These are phyloP conservation scores for Podaxis sp. DNA, from an alignment of 768 basidiomycete species.

Conservation along the genomic window DNA sequence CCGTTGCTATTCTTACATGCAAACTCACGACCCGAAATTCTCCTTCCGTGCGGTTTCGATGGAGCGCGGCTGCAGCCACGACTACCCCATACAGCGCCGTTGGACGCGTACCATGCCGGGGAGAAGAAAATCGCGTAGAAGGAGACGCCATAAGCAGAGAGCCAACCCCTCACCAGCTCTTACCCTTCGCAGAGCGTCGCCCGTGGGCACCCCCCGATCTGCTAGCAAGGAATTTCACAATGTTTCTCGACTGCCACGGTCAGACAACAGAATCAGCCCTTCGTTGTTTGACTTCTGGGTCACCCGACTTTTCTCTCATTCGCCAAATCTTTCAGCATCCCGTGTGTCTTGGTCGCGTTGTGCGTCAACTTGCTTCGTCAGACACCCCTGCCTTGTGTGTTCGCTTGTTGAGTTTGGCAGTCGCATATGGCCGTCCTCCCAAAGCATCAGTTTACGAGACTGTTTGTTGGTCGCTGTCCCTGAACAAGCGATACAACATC, in stretches of 20 bases:
- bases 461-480: slow-evolving; percentile 30
- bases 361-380: slow-evolving; percentile 55
- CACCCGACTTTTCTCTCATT: background rate
- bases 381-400: background rate
- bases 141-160: background rate
- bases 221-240: background rate
- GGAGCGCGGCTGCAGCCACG: slow-evolving; percentile 3
- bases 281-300: background rate
- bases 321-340: slow-evolving; percentile 35
- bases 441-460: slow-evolving; percentile 5
- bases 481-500: slow-evolving; percentile 41
- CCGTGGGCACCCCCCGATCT: background rate
- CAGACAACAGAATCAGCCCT: slow-evolving; percentile 7
- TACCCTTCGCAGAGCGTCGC: background rate
- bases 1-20: slow-evolving; percentile 6
- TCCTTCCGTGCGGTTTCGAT: background rate
- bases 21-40: background rate
- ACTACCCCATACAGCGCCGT: background rate
- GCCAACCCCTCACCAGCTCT: background rate
- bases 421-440: background rate
- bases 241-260: slow-evolving; percentile 1
- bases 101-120: background rate
- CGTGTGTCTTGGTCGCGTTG: slow-evolving; percentile 89
- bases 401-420: slow-evolving; percentile 4
- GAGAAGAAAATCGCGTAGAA: background rate